Evolutionary conservation across 495 filamentous ascomycete genomes (phyloP).

Genomic region (Niebla homalea): DNA sequence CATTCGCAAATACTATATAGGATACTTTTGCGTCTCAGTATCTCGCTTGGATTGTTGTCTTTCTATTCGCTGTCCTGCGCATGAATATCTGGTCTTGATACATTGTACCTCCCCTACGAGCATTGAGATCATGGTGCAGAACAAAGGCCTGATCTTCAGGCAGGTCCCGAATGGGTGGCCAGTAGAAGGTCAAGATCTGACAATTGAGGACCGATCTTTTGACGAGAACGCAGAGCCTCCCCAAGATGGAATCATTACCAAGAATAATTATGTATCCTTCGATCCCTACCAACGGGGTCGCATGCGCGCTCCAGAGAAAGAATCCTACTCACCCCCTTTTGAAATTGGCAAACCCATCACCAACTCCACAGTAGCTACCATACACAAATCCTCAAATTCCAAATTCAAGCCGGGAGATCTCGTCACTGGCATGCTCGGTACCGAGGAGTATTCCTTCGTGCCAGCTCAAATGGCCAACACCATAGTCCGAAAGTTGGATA

Average conservation of each 20-base stretch:
- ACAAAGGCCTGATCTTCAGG: conserved; percentile 77
- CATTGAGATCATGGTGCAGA: conserved; percentile 29
- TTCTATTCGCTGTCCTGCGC: not conserved
- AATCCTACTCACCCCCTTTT: conserved; percentile 54
- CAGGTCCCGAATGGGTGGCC: conserved; percentile 54
- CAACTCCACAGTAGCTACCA: conserved; percentile 43
- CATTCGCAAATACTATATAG: too few species aligned
- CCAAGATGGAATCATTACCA: conserved; percentile 53
- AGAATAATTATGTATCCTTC: conserved; percentile 66
- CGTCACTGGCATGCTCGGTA: conserved; percentile 42
- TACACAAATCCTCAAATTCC: conserved; percentile 50
- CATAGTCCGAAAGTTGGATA: conserved; percentile 36
- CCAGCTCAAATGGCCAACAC: conserved; percentile 17
- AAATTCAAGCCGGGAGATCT: conserved; percentile 54
- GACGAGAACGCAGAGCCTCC: conserved; percentile 53
- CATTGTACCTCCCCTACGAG: not conserved
- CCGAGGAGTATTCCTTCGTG: conserved; percentile 49
- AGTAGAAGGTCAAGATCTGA: conserved; percentile 57
- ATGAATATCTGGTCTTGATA: not conserved
- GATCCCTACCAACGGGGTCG: conserved; percentile 82
- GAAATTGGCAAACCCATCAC: conserved; percentile 41
- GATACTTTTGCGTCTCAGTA: too few species aligned
- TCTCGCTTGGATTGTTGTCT: not conserved
- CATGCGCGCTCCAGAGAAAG: conserved; percentile 34
- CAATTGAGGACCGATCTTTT: conserved; percentile 51